A percentile compares a stretch with the other conserved stretches of the same genome.
Evolutionary conservation across 1,284 basidiomycete genomes (phyloP).

Genomic region (Cryptococcus neoformans): DNA sequence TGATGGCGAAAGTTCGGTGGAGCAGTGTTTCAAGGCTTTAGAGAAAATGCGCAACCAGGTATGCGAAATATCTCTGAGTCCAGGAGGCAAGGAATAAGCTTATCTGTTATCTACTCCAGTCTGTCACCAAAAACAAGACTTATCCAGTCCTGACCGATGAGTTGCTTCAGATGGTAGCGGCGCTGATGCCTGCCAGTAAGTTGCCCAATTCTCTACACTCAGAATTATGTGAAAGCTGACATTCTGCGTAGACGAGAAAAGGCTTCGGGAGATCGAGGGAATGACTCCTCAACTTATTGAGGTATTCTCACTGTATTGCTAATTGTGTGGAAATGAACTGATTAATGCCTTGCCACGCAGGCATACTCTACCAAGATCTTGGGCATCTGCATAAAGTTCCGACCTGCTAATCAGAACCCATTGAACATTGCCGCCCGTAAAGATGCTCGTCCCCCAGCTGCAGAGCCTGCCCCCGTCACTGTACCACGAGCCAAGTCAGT

Average conservation of each 20-base stretch:
- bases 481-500: no score
- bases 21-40: conserved; percentile 25
- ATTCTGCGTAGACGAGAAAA: conserved; percentile 16
- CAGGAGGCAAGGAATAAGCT: no score
- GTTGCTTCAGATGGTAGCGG: conserved; percentile 37
- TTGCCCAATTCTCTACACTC: neutral
- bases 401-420: conserved; percentile 1
- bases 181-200: conserved; percentile 41
- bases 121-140: conserved; percentile 9
- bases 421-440: no score
- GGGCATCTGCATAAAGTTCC: conserved; percentile 11
- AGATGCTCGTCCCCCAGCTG: no score
- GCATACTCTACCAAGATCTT: conserved; percentile 11
- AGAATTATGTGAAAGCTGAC: neutral
- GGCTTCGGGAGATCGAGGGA: conserved; percentile 30
- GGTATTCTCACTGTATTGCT: conserved; percentile 9
- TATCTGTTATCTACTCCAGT: no score
- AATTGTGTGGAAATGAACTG: neutral
- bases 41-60: conserved; percentile 25
- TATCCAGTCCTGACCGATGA: conserved; percentile 27
- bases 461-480: neutral
- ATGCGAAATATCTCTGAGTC: conserved; percentile 2
- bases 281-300: conserved; percentile 10
- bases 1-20: conserved; percentile 12
- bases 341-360: conserved; percentile 1